Base-by-base conservation (phyloP, 192 early-diverging fungal genomes). In the Thoreauomyces humboldtii region DNA sequence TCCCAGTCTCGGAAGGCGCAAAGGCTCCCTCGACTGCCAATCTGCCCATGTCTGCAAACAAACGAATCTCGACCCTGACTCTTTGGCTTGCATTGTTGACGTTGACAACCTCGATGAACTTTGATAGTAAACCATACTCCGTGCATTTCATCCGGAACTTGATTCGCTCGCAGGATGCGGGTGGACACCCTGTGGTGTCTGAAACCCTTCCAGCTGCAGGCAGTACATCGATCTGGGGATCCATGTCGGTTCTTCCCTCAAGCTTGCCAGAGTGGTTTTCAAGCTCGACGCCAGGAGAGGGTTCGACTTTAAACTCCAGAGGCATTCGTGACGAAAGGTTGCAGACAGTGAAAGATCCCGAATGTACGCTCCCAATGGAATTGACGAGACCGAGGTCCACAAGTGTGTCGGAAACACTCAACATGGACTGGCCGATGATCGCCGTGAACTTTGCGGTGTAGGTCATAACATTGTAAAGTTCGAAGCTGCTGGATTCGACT, bases 381-480 rank as follows among this genome's bases (percentile, higher is more conserved):
- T 68, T 63, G 4, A 81, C 77, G 38, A 73, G 75, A 0, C 92
- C 91, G 42, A 94, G 74, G 41, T 90, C 87, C 42, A 94, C 79
- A 1, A 87, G 24, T 0, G 66, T 74, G 17, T 86, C 75, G 0
- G 88, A 89, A 0, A 92, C 77, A n/a, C 78, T 68, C 19, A 92
- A 64, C 61, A 86, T 71, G 3, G 92, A 92, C 21, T 87, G 83
- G 2, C 92, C 92, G 72, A 93, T 92, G 19, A 87, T 73, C 0
- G 92, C 88, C 4, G 75, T 83, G 41, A 94, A 94, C 56, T 87
- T 90, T 27, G 91, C 80, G 0, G 88, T 89, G 57, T 94, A 91
- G 7, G 81, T 86, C 6, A 76, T 67, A 15, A 88, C 70, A 27
- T 75, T 72, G n/a, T 84, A 65, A 17, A 84, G 56, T 36, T 69